Conservation (phyloP, 139 green algal genomes). For the Volvox reticuliferus region DNA sequence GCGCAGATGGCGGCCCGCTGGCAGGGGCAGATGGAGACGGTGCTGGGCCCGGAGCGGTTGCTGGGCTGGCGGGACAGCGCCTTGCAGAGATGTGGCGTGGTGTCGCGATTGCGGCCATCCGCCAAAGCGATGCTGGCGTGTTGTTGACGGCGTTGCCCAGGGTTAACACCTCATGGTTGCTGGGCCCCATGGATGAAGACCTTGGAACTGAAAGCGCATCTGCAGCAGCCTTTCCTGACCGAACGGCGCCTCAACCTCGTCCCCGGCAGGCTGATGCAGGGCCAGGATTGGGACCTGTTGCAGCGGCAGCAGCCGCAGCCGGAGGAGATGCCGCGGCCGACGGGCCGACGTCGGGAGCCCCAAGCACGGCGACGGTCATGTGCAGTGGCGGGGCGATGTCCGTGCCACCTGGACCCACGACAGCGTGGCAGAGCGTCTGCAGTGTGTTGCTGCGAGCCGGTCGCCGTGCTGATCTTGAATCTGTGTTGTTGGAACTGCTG, state of each 20-base stretch:
- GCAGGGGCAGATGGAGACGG: neutral
- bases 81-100: slow-evolving; percentile 32
- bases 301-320: neutral
- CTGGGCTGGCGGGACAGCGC: neutral
- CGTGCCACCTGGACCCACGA: neutral
- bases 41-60: neutral
- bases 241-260: neutral
- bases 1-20: neutral
- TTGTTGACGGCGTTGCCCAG: slow-evolving; percentile 24
- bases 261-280: neutral
- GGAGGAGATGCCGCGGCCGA: neutral
- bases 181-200: slow-evolving; percentile 17
- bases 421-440: slow-evolving; percentile 29
- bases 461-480: neutral
- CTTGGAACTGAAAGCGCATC: neutral
- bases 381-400: neutral
- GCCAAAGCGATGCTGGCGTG: neutral
- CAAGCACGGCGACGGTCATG: neutral
- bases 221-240: neutral
- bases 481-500: slow-evolving; percentile 7
- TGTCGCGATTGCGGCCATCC: slow-evolving; percentile 27
- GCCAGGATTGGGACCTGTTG: neutral
- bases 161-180: slow-evolving; percentile 24
- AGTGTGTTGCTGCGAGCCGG: slow-evolving; percentile 15
- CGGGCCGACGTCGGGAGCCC: neutral